These are phyloP conservation scores for Oryza punctata DNA, from an alignment of 176 grass and related monocot species.

Conservation along the genomic window DNA sequence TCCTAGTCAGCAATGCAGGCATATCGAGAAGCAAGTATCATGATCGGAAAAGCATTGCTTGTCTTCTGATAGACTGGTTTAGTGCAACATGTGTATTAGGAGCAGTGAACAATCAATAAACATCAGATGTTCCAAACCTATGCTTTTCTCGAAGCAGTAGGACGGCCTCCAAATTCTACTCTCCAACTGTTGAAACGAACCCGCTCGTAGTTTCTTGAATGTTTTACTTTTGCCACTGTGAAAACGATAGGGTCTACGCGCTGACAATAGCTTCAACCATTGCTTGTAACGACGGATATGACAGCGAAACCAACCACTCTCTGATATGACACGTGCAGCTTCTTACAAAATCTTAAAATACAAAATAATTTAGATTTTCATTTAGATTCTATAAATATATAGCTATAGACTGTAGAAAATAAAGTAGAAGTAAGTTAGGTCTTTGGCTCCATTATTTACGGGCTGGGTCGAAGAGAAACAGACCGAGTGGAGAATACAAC, in stretches of 20 bases:
- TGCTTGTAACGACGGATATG: not conserved
- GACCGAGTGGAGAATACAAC: too few relatives aligned
- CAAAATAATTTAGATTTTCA: too few relatives aligned
- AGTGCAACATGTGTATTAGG: not conserved
- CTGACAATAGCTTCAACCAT: not conserved
- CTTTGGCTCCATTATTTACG: too few relatives aligned
- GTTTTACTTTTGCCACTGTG: not conserved
- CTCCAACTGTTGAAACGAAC: not conserved
- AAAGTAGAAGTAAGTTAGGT: too few relatives aligned
- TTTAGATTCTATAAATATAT: too few relatives aligned
- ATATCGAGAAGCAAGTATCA: not conserved
- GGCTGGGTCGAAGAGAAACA: too few relatives aligned
- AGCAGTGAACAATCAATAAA: conserved; percentile 9
- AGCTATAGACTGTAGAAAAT: too few relatives aligned
- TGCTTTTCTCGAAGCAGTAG: conserved; percentile 27
- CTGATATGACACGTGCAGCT: too few relatives aligned
- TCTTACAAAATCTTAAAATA: too few relatives aligned
- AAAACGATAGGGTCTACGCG: not conserved
- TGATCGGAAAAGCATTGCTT: not conserved
- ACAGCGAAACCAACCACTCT: not conserved
- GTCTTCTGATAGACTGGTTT: not conserved
- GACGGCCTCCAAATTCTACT: not conserved
- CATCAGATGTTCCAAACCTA: conserved; percentile 24
- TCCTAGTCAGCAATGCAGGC: not conserved
- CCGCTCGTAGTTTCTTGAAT: conserved; percentile 26